A percentile compares a stretch with the other conserved stretches of the same genome.
Conservation (phyloP, 805 yeast species). For the Ogataea salicorniae region DNA sequence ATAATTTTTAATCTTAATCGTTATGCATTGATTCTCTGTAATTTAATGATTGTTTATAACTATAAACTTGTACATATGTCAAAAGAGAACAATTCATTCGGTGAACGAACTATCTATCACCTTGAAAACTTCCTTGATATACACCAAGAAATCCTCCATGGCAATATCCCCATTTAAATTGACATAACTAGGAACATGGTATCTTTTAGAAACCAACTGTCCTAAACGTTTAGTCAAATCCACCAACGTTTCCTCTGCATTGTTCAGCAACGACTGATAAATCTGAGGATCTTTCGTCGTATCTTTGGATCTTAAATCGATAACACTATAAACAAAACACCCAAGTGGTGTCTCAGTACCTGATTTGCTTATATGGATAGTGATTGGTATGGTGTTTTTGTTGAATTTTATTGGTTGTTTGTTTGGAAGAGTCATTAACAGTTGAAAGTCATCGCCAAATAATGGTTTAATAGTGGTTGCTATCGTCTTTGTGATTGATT, state of each 20-base stretch:
- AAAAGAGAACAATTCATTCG: background rate
- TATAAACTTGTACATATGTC: no score
- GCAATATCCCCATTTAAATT: constrained; percentile 37
- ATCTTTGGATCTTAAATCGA: constrained; percentile 23
- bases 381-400: constrained; percentile 30
- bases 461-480: constrained; percentile 19
- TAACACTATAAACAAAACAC: constrained; percentile 39
- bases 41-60: no score
- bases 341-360: constrained; percentile 34
- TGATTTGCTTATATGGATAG: constrained; percentile 29
- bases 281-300: constrained; percentile 20
- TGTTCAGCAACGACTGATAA: constrained; percentile 40
- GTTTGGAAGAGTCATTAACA: constrained; percentile 18
- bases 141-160: constrained; percentile 29
- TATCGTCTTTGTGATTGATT: constrained; percentile 12
- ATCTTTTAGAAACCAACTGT: constrained; percentile 35
- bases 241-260: constrained; percentile 34
- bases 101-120: constrained; percentile 25
- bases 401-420: constrained; percentile 13
- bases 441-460: constrained; percentile 24
- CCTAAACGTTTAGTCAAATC: constrained; percentile 42
- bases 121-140: constrained; percentile 26
- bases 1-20: no score
- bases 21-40: no score
- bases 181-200: constrained; percentile 40